Percentiles rank a stretch among this genome's conserved stretches.
Evolutionary conservation across 2,329 filamentous ascomycete genomes (phyloP).

Genomic region (Penicillium fuscoglaucum): DNA sequence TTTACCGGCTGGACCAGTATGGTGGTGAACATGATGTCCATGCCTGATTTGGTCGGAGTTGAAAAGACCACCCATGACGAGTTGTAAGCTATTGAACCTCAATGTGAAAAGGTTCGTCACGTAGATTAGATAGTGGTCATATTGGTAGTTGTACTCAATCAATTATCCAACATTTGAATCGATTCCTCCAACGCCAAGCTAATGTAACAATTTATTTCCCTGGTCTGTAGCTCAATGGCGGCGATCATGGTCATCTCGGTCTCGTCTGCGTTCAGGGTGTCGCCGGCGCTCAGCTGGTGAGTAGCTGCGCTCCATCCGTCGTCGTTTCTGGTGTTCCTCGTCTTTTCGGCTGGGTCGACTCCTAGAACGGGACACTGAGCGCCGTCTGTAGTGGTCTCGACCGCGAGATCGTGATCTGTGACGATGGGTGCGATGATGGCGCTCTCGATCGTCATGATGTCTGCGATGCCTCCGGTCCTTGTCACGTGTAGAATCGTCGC

Average conservation of each 20-base stretch:
- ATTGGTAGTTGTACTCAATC: slow-evolving; percentile 4
- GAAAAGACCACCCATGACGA: slow-evolving; percentile 48
- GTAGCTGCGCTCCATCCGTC: slow-evolving; percentile 26
- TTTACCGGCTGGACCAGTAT: slow-evolving; percentile 99
- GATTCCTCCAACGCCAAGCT: slow-evolving; percentile 11
- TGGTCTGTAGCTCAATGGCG: slow-evolving; percentile 23
- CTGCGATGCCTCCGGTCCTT: slow-evolving; percentile 51
- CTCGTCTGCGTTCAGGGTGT: slow-evolving; percentile 28
- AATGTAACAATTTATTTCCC: slow-evolving; percentile 4
- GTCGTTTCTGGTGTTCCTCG: slow-evolving; percentile 27
- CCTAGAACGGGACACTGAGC: slow-evolving; percentile 31
- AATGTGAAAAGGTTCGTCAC: slow-evolving; percentile 16
- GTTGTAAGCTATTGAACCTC: slow-evolving; percentile 38
- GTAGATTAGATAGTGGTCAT: slow-evolving; percentile 17
- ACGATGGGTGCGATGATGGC: slow-evolving; percentile 35
- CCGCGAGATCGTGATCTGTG: slow-evolving; percentile 34
- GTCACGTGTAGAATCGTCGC: slow-evolving; percentile 31
- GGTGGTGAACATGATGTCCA: slow-evolving; percentile 94
- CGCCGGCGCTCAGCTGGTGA: slow-evolving; percentile 27
- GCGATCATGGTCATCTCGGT: slow-evolving; percentile 30
- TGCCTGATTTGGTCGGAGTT: slow-evolving; percentile 66
- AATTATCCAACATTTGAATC: slow-evolving; percentile 4
- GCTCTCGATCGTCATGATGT: slow-evolving; percentile 34
- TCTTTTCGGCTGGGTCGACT: slow-evolving; percentile 30
- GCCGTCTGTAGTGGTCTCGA: slow-evolving; percentile 28